These are phyloP conservation scores for Myxozyma monticola DNA, from an alignment of 805 yeast species.

Conservation along the genomic window DNA sequence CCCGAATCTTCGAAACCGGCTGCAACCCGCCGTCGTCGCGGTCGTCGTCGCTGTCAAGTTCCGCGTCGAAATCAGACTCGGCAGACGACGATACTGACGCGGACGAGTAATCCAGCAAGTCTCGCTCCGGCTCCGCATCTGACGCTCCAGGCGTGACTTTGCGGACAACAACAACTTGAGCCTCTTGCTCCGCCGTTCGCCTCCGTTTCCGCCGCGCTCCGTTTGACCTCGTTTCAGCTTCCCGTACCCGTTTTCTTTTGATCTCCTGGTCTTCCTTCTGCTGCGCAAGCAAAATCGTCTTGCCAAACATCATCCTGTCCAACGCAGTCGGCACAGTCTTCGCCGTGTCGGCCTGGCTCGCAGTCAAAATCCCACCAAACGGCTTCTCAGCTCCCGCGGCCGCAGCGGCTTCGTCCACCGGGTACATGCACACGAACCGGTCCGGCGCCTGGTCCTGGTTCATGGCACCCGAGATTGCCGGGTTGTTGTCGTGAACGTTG, in stretches of 20 bases:
- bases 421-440: constrained; percentile 5
- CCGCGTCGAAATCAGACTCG: neutral
- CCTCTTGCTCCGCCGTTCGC: neutral
- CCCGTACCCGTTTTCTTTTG: neutral
- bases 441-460: constrained; percentile 17
- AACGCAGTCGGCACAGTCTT: constrained; percentile 39
- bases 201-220: constrained; percentile 1
- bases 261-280: constrained; percentile 11
- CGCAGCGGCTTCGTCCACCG: neutral
- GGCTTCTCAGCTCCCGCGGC: constrained; percentile 10
- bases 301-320: constrained; percentile 35
- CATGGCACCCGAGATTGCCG: constrained; percentile 21
- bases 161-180: neutral
- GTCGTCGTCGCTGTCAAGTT: constrained; percentile 3
- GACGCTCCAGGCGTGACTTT: neutral
- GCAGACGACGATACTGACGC: neutral
- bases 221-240: neutral
- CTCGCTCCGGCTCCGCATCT: neutral
- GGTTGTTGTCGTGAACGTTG: constrained; percentile 19
- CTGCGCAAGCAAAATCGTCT: constrained; percentile 17
- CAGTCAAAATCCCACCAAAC: constrained; percentile 29
- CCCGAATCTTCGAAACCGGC: constrained; percentile 49
- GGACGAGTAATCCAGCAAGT: neutral
- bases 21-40: constrained; percentile 31
- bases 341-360: constrained; percentile 38